Evolutionary conservation across 345 rosid genomes (phyloP).

Genomic region (Adansonia digitata): DNA sequence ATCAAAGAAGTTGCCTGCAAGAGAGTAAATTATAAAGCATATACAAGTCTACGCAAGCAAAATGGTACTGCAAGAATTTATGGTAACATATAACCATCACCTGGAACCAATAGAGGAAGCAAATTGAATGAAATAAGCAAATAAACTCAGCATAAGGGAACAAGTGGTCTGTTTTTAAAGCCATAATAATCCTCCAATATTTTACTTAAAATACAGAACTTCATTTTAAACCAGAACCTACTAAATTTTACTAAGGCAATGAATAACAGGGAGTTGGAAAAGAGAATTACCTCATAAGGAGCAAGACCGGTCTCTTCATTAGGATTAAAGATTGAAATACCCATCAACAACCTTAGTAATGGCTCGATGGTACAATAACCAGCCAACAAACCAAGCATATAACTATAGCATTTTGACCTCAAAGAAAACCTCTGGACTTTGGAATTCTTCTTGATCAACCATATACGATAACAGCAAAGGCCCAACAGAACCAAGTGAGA

Average conservation of each 20-base stretch:
- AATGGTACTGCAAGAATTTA: background rate
- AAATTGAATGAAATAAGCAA: background rate
- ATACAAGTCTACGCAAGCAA: background rate
- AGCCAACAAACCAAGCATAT: constrained; percentile 55
- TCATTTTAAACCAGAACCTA: background rate
- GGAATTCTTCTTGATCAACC: constrained; percentile 49
- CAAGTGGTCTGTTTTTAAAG: background rate
- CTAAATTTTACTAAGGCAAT: background rate
- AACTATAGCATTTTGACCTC: constrained; percentile 61
- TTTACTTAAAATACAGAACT: background rate
- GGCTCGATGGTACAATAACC: constrained; percentile 69
- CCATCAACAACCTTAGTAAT: constrained; percentile 60
- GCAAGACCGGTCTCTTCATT: constrained; percentile 52
- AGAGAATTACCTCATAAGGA: constrained; percentile 71
- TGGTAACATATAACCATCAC: background rate
- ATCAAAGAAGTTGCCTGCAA: constrained; percentile 60
- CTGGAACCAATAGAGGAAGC: background rate
- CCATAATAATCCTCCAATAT: background rate
- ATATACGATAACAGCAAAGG: constrained; percentile 65
- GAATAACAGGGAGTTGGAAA: background rate
- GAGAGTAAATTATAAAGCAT: constrained; percentile 7
- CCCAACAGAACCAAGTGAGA: constrained; percentile 69
- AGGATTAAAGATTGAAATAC: constrained; percentile 53
- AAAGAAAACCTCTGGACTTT: constrained; percentile 57
- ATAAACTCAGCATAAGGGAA: background rate